Evolutionary conservation across 352 stramenopile species (phyloP), one percentile per base, ranked within the genome.

Genomic region (Peronospora belbahrii): DNA sequence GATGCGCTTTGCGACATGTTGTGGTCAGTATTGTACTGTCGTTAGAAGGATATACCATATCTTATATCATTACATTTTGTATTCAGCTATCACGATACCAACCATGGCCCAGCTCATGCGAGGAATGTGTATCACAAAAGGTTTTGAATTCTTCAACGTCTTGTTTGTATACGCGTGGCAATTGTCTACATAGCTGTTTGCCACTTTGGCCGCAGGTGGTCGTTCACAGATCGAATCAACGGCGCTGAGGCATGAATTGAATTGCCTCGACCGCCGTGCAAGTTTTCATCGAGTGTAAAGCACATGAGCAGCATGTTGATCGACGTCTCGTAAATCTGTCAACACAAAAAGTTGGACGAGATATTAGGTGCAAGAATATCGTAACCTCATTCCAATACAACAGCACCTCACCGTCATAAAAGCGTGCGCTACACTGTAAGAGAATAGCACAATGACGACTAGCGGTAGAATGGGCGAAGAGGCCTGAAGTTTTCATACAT

Each of bases 241-340:
- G 74, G 62, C 0, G 67, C 73, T 4, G 78, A 75, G 0, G 80
- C 77, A 47, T 78, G 81, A 2, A 59, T 62, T 0, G 74, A 67
- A 42, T 85, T 88, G n/a, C 74, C 75, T 5, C 76, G 73, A 14
- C 80, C 80, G 25, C 80, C 80, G 48, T 91, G 70, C 56, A 88
- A 70, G 45, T 85, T 88, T 42, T 91, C 80, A 35, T 91, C 80
- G 47, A 91, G 59, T 10, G 77, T 88, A 50, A 91, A 91, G 47
- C 80, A 88, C 70, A 91, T 77, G 35, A 91, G 65, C 27, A 91
- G 58, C 62, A 91, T 74, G 42, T 88, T 91, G 57, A 91, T 78
- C 4, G 80, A 85, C 11, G 80, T 91, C 48, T 91, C 80, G 56
- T 87, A 91, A 34, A 91, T 83, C 79, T 91, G 22, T 15, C 28